phyloP scores from a whole-genome alignment of 352 stramenopile species.

The Nothophytophthora sp. region DNA sequence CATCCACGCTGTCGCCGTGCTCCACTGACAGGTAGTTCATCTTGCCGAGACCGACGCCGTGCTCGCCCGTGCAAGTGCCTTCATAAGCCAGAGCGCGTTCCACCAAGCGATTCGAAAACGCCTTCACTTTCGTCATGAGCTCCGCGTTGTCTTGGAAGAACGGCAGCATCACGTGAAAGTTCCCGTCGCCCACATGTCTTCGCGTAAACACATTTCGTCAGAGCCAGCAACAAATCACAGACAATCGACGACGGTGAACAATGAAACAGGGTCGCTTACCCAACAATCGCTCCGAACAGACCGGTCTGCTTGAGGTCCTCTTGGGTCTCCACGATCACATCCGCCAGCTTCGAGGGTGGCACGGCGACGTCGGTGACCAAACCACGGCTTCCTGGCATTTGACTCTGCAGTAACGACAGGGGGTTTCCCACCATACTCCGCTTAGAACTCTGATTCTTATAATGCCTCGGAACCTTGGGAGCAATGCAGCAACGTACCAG shows the following conservation, averaged over 20 bases:
- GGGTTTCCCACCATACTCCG: too few species aligned
- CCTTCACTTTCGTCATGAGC: conserved; percentile 82
- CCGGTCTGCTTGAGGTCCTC: conserved; percentile 82
- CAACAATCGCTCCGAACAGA: conserved; percentile 92
- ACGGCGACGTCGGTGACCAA: conserved; percentile 96
- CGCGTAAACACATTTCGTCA: conserved; percentile 1
- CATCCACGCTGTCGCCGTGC: conserved; percentile 87
- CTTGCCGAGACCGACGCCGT: conserved; percentile 96
- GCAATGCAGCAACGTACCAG: conserved; percentile 38
- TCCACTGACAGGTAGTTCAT: conserved; percentile 90
- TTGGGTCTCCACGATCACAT: conserved; percentile 93
- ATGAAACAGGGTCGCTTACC: conserved; percentile 23
- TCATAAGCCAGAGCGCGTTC: conserved; percentile 78
- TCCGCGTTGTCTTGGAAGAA: conserved; percentile 81
- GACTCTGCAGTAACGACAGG: conserved; percentile 27
- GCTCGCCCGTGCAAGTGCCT: conserved; percentile 97
- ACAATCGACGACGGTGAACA: not conserved
- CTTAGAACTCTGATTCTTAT: not conserved
- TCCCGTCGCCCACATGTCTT: conserved; percentile 92
- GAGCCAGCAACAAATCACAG: conserved; percentile 9
- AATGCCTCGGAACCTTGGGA: not conserved
- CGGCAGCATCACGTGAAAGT: conserved; percentile 97
- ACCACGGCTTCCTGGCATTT: conserved; percentile 76
- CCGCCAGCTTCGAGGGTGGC: conserved; percentile 91
- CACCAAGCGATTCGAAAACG: conserved; percentile 83